Evolutionary conservation across 441 rosid species (phyloP), one percentile per base, ranked within the genome.

Genomic region (Bocquillonia castaneifolia): DNA sequence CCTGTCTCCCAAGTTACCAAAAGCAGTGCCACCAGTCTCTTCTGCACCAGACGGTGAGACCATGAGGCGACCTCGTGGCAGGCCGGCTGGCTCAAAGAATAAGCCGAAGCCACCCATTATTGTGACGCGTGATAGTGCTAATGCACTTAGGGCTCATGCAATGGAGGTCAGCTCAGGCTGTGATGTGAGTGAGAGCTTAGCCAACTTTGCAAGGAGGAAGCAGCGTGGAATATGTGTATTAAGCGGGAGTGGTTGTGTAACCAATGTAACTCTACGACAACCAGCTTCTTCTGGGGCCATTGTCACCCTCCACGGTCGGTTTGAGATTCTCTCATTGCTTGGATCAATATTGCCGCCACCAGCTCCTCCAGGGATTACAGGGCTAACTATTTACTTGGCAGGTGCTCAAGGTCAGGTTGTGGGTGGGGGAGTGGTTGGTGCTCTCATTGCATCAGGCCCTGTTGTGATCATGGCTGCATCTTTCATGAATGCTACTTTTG

Each of bases 1-100:
- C 5, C 34, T 71, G 72, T 71, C 85, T 66, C 70, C 85, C 34
- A 85, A 73, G 64, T 63, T 84, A 26, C 80, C 90, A 0, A 86
- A 85, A 83, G 78, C 80, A 23, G 84, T 83, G 64, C 78, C 78
- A 29, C 90, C 85, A 0, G 74, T 83, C 81, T 86, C 93, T 73
- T 82, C 92, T 31, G 79, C 83, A 1, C 78, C 79, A 1, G 88
- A 83, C 23, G 82, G 86, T 25, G 87, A 82, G 67, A 75, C 81
- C 36, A 73, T 78, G 67, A 80, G 94, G 77, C 79, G 98, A 48
- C 96, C 93, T 36, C 87, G 96, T 32, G 98, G 98, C 31, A 85
- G 98, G 28, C 98, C 98, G 0, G 86, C 96, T 0, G 98, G 98
- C n/a, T 93, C 98, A 0, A 93, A 93, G 73, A 93, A 89, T 79